phyloP scores from a whole-genome alignment of 2,329 filamentous ascomycete species.

The Aspergillus sp. region DNA sequence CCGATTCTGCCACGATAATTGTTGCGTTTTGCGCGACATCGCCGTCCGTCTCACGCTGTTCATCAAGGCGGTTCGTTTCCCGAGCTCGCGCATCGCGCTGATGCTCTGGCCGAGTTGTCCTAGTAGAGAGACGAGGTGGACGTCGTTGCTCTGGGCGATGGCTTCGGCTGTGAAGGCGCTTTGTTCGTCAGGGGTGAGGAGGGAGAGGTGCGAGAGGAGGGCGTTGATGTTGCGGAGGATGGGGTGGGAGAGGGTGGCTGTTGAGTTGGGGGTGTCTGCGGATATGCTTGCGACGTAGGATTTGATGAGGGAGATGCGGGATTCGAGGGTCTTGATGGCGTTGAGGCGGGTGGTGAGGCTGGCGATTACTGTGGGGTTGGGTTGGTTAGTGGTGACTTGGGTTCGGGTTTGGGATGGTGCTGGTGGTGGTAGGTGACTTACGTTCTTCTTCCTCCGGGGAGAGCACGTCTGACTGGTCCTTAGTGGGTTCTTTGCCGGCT shows the following conservation, averaged over 20 bases:
- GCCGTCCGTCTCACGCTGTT: constrained; percentile 43
- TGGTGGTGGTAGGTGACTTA: constrained; percentile 28
- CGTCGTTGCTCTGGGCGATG: constrained; percentile 78
- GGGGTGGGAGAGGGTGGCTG: constrained; percentile 64
- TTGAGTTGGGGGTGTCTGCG: constrained; percentile 27
- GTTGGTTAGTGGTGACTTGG: neutral
- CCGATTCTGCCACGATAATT: constrained; percentile 22
- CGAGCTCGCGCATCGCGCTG: constrained; percentile 69
- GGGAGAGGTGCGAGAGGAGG: constrained; percentile 77
- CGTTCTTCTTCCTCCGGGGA: constrained; percentile 66
- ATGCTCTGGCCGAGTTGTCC: constrained; percentile 73
- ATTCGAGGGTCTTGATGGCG: constrained; percentile 88
- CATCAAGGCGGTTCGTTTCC: constrained; percentile 69
- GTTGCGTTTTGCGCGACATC: constrained; percentile 25
- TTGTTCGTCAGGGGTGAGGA: constrained; percentile 72
- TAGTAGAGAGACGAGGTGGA: constrained; percentile 74
- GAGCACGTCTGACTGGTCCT: constrained; percentile 40
- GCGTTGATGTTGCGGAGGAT: constrained; percentile 87
- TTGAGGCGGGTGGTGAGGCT: constrained; percentile 84
- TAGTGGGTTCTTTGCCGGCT: constrained; percentile 26
- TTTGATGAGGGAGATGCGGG: constrained; percentile 69
- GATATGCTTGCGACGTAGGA: constrained; percentile 77
- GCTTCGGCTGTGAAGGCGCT: constrained; percentile 69
- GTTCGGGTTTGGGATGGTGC: neutral
- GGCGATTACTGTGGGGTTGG: constrained; percentile 46